Conservation (phyloP, 1,284 basidiomycete species). For the Tranzscheliella williamsii region DNA sequence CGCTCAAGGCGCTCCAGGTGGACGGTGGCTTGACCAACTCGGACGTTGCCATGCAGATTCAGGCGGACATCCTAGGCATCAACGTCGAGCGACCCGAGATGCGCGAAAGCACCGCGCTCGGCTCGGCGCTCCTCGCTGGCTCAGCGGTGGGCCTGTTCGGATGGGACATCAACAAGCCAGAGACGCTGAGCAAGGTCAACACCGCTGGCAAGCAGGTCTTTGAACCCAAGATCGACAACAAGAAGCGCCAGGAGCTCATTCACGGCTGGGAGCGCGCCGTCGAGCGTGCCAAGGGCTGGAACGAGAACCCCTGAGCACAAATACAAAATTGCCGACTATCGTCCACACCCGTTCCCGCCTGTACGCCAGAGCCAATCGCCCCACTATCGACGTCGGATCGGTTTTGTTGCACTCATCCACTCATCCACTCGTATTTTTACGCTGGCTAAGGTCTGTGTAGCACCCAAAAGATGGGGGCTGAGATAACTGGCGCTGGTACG, state of each 20-base stretch:
- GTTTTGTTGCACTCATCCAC: too few species aligned
- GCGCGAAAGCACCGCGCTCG: constrained; percentile 96
- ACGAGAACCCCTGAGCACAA: constrained; percentile 30
- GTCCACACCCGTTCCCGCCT: too few species aligned
- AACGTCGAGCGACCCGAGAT: constrained; percentile 88
- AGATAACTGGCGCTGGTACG: too few species aligned
- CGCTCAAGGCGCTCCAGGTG: constrained; percentile 82
- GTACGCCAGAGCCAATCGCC: too few species aligned
- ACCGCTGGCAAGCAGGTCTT: constrained; percentile 79
- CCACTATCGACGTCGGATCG: too few species aligned
- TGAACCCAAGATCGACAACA: constrained; percentile 67
- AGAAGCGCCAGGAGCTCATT: constrained; percentile 59
- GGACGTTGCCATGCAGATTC: constrained; percentile 82
- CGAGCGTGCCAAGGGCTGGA: constrained; percentile 49
- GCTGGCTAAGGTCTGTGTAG: too few species aligned
- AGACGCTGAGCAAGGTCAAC: constrained; percentile 86
- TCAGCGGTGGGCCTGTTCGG: constrained; percentile 85
- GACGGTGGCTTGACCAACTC: constrained; percentile 69
- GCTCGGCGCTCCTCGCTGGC: constrained; percentile 93
- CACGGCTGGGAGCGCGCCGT: constrained; percentile 54
- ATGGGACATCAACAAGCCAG: constrained; percentile 86
- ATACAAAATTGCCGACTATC: background rate
- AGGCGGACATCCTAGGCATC: constrained; percentile 91
- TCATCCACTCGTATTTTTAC: too few species aligned
- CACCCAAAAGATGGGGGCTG: too few species aligned